A percentile compares a stretch with the other conserved stretches of the same genome.
Evolutionary conservation across 305 asterid species (phyloP).

Genomic region (Withania somnifera): DNA sequence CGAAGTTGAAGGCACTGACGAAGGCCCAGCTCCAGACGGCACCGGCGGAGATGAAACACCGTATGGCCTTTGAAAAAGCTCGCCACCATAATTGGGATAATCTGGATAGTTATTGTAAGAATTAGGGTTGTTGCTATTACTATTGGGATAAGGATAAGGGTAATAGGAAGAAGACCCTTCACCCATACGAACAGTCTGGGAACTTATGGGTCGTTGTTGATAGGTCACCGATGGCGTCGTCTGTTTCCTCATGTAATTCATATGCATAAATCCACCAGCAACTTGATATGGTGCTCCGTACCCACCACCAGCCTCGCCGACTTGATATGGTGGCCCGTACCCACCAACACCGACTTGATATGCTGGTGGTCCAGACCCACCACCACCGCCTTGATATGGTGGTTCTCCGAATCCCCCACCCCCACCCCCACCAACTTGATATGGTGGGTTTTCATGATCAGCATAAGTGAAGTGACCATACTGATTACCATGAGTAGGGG

Average conservation of each 20-base stretch:
- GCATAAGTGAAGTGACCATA: conserved; percentile 19
- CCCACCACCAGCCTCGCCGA: background rate
- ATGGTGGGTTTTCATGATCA: conserved; percentile 15
- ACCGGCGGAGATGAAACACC: conserved; percentile 27
- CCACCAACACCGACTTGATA: background rate
- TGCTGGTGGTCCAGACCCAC: background rate
- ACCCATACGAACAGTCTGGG: conserved; percentile 54
- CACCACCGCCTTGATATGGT: background rate
- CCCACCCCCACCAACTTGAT: background rate
- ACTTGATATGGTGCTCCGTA: conserved; percentile 1
- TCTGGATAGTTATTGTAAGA: conserved; percentile 9
- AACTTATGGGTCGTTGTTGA: conserved; percentile 58
- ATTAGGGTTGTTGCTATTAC: conserved; percentile 22
- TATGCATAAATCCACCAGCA: conserved; percentile 34
- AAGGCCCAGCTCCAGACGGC: background rate
- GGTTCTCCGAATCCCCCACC: background rate
- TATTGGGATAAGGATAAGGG: conserved; percentile 29
- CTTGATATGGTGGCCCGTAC: background rate
- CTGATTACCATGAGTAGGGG: conserved; percentile 29
- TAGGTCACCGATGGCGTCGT: conserved; percentile 56
- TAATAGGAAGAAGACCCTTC: conserved; percentile 46
- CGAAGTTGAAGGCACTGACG: conserved; percentile 19
- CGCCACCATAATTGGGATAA: conserved; percentile 30
- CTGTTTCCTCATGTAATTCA: conserved; percentile 66
- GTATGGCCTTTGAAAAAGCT: conserved; percentile 30